Evolutionary conservation across 1,284 basidiomycete species (phyloP), one percentile per base, ranked within the genome.

Genomic region (Marasmius oreades): DNA sequence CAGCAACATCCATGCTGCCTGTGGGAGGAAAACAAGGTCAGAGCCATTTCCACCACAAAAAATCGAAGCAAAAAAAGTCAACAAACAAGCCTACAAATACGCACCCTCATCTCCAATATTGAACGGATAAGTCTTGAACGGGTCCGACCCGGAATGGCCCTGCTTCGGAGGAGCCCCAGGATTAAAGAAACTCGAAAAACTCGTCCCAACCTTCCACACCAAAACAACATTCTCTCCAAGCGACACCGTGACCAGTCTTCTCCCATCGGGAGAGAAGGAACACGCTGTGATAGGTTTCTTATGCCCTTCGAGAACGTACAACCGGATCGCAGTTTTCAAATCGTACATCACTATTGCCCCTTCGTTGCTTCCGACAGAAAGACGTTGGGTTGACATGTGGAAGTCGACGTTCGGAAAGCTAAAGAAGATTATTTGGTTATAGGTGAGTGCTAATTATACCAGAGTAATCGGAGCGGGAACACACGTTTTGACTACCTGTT

Each of bases 291-390:
- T 84, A 0, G 82, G 75, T 62, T 86, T 85, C 64, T 85, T 86
- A 74, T 98, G 95, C 0, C 92, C 90, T 65, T 98, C 95, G 8
- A 99, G 83, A 0, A 99, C 92, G 67, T 98, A 98, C 6, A 99
- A 77, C 11, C 96, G 84, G 1, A 93, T 98, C 0, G 94, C 95
- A 0, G 95, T 95, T 72, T 98, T 98, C 52, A 99, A 80, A 67
- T 99, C 97, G 70, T 98, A 98, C 85, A 98, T 93, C 62, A 98
- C 86, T 47, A 94, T 86, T 0, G 92, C 90, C 0, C 95, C 94
- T 71, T 99, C 97, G 61, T 85, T 86, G 0, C 96, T 98, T 0
- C 97, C 97, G 0, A 98, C 95, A 0, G 91, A 93, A 1, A 99
- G 82, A 7, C 92, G 85, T 68, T 99, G 96, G 1, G 85, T 87